A percentile compares a stretch with the other conserved stretches of the same genome.
These are phyloP conservation scores for Kodamaea nitidulidarum DNA, from an alignment of 805 yeast genomes.

Conservation along the genomic window DNA sequence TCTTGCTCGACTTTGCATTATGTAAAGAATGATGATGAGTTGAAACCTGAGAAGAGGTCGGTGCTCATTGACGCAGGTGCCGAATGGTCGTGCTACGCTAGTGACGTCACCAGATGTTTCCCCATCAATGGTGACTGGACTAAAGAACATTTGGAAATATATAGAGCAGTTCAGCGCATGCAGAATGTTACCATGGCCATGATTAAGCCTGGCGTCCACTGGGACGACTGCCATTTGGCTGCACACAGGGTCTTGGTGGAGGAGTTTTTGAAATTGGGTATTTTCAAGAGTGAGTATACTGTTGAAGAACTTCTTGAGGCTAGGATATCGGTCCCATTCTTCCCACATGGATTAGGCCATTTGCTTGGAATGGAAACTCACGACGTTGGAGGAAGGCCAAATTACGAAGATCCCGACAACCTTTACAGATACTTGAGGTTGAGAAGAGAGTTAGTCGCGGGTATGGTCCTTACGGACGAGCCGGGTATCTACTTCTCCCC, in stretches of 20 bases:
- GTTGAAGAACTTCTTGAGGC: constrained; percentile 68
- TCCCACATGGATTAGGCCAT: constrained; percentile 96
- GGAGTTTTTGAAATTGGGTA: constrained; percentile 68
- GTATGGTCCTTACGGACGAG: constrained; percentile 91
- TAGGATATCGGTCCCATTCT: constrained; percentile 71
- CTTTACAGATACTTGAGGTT: constrained; percentile 74
- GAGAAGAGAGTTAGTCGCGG: constrained; percentile 63
- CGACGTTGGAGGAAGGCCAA: constrained; percentile 87
- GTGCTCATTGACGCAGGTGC: constrained; percentile 95
- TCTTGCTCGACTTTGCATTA: constrained; percentile 90
- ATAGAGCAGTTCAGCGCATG: constrained; percentile 78
- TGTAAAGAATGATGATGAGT: constrained; percentile 64
- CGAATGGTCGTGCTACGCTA: constrained; percentile 89
- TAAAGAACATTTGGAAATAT: constrained; percentile 78
- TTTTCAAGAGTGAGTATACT: constrained; percentile 54
- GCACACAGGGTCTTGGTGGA: constrained; percentile 77
- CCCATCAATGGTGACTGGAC: constrained; percentile 91
- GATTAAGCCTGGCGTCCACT: constrained; percentile 75
- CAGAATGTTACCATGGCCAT: constrained; percentile 65
- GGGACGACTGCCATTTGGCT: constrained; percentile 81
- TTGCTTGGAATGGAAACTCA: constrained; percentile 93
- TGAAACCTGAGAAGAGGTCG: constrained; percentile 49
- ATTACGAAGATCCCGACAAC: constrained; percentile 80
- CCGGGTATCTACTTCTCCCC: constrained; percentile 94
- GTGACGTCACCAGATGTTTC: constrained; percentile 93